phyloP scores from a whole-genome alignment of 1,139 yeast species.

The Lodderomyces orthopsilosis region DNA sequence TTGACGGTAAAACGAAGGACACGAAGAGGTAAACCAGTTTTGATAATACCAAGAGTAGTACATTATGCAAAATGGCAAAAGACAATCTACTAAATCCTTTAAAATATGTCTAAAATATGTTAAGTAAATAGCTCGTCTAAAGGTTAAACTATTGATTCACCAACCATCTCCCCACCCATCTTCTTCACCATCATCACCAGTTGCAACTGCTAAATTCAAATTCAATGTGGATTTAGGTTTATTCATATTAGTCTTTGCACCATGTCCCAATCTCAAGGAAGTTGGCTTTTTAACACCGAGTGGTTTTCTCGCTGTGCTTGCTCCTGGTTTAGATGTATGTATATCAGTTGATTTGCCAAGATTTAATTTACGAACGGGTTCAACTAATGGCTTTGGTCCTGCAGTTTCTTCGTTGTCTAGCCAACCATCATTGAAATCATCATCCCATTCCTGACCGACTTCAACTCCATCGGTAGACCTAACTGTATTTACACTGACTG shows the following conservation, averaged over 20 bases:
- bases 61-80: no score
- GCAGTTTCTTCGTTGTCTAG: slow-evolving; percentile 10
- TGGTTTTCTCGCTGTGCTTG: slow-evolving; percentile 2
- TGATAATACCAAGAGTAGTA: no score
- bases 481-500: slow-evolving; percentile 24
- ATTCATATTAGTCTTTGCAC: slow-evolving; percentile 9
- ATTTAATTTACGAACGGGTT: slow-evolving; percentile 11
- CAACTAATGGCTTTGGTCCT: slow-evolving; percentile 9
- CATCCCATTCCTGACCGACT: slow-evolving; percentile 17
- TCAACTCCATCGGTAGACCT: slow-evolving; percentile 35
- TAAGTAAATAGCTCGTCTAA: no score
- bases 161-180: slow-evolving; percentile 30
- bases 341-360: slow-evolving; percentile 12
- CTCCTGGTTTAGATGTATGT: slow-evolving; percentile 10
- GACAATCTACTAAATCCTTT: no score
- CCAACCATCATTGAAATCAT: slow-evolving; percentile 18
- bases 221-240: slow-evolving; percentile 31
- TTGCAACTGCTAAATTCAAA: slow-evolving; percentile 38
- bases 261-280: slow-evolving; percentile 26
- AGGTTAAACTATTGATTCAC: slow-evolving; percentile 15
- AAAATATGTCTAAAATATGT: no score
- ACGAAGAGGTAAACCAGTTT: no score
- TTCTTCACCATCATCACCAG: slow-evolving; percentile 58
- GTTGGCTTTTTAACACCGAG: slow-evolving; percentile 10
- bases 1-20: no score